Evolutionary conservation across 805 yeast genomes (phyloP), one percentile per base, ranked within the genome.

Genomic region (Lipomyces sp.): DNA sequence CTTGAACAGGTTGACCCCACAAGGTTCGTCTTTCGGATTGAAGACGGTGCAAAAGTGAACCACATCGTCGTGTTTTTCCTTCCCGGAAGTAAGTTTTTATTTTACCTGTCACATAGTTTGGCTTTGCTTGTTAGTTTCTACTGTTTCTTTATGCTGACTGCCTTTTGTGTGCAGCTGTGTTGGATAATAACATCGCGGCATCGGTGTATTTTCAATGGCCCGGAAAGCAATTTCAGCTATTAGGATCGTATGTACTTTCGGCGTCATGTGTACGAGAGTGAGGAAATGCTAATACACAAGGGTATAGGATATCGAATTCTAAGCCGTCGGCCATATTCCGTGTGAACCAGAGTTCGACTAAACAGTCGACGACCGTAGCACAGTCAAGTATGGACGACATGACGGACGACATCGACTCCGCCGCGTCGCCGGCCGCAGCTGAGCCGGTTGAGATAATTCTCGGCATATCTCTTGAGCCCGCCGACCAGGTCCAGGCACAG

Each of bases 291-390:
- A 32, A 11, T 5, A n/a, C 18, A 11, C 14, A 41, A 42, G 28
- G 5, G 18, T 32, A 10, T 4, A 64, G 69, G 5, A 61, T 72
- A 14, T 65, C 73, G 10, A 58, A 57, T 16, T 70, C 68, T 33
- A 93, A 91, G 65, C 98, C 95, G 33, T 86, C 95, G 51, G 96
- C 97, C 0, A 93, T 93, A 2, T 93, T 86, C 73, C 84, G 83
- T 63, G 77, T 91, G 51, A 86, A 82, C 64, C 74, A 73, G 55
- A 58, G 65, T 6, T 58, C 63, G 13, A 53, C 62, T 28, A 57
- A 55, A 24, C 49, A 47, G 41, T 29, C 14, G 39, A 24, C 23
- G 14, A 44, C 42, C 19, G 11, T 7, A 34, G 54, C 46, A 3
- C 46, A 40, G 24, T 83, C 39, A 16, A 50, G 45, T 2, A 45